These are phyloP conservation scores for Pelargonium exstipulatum DNA, from an alignment of 441 rosid genomes.

Conservation along the genomic window DNA sequence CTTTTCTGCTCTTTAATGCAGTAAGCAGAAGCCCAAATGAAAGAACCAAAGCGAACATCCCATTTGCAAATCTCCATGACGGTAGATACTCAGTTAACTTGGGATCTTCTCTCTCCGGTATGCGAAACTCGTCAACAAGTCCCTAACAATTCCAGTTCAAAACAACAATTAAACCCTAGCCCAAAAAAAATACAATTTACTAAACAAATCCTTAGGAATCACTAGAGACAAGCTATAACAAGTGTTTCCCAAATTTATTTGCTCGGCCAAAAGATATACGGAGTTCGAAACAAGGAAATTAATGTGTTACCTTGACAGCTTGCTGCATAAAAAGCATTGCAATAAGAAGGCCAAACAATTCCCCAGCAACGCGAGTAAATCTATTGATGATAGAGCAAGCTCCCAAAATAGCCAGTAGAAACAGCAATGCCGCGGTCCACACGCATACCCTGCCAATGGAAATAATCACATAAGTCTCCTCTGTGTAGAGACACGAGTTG, in stretches of 20 bases:
- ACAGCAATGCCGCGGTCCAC: slow-evolving; percentile 68
- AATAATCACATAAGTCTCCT: slow-evolving; percentile 14
- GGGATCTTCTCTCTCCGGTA: slow-evolving; percentile 58
- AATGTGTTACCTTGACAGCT: slow-evolving; percentile 60
- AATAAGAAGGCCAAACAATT: slow-evolving; percentile 71
- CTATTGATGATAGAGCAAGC: slow-evolving; percentile 78
- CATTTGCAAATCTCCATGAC: slow-evolving; percentile 74
- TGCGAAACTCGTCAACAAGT: slow-evolving; percentile 63
- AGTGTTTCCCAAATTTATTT: no score
- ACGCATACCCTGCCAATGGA: slow-evolving; percentile 56
- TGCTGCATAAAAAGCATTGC: slow-evolving; percentile 86
- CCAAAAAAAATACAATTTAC: background rate
- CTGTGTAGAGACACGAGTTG: background rate
- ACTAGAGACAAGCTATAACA: background rate
- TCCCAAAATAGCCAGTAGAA: slow-evolving; percentile 55
- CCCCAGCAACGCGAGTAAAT: slow-evolving; percentile 75
- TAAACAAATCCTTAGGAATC: background rate
- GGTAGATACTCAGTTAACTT: slow-evolving; percentile 43
- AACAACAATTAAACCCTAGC: background rate
- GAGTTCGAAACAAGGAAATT: background rate
- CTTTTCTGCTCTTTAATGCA: slow-evolving; percentile 64
- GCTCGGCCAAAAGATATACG: no score
- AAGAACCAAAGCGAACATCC: slow-evolving; percentile 72
- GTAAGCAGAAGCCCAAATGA: slow-evolving; percentile 71
- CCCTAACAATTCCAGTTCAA: slow-evolving; percentile 34